A percentile compares a stretch with the other conserved stretches of the same genome.
Conservation (phyloP, 768 basidiomycete species). For the Boletus sensibilis region DNA sequence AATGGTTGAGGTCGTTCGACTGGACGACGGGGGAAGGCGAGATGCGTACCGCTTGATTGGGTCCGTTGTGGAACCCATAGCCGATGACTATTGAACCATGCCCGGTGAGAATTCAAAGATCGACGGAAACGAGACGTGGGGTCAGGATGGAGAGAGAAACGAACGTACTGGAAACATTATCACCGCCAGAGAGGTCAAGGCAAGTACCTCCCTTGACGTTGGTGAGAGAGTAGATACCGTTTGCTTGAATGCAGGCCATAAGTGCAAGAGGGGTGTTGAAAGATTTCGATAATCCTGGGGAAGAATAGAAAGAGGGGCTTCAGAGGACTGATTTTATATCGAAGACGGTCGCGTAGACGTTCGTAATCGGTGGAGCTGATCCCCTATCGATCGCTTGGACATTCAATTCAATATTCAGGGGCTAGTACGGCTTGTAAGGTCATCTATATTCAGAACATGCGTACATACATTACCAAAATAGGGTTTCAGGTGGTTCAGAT, state of each 20-base stretch:
- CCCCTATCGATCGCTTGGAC: not conserved
- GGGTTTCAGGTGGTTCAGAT: too few relatives aligned
- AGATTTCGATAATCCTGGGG: not conserved
- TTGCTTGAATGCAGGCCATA: constrained; percentile 33
- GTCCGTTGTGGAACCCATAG: constrained; percentile 39
- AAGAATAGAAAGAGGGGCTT: not conserved
- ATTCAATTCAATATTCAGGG: not conserved
- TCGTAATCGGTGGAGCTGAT: not conserved
- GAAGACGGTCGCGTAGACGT: not conserved
- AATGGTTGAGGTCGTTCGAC: not conserved
- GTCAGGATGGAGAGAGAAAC: fast-evolving
- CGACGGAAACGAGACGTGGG: not conserved
- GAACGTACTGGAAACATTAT: constrained; percentile 45
- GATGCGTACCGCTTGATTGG: constrained; percentile 49
- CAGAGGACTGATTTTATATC: not conserved
- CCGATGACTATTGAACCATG: constrained; percentile 44
- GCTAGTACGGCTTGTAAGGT: not conserved
- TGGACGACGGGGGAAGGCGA: not conserved
- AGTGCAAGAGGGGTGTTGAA: not conserved
- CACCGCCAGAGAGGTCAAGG: constrained; percentile 54
- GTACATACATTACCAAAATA: too few relatives aligned
- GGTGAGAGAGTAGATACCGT: constrained; percentile 43
- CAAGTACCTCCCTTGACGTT: constrained; percentile 54
- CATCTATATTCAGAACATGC: too few relatives aligned
- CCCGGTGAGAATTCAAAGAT: not conserved